Base-by-base conservation (phyloP, 1,284 basidiomycete species). In the Golubevia sp. region DNA sequence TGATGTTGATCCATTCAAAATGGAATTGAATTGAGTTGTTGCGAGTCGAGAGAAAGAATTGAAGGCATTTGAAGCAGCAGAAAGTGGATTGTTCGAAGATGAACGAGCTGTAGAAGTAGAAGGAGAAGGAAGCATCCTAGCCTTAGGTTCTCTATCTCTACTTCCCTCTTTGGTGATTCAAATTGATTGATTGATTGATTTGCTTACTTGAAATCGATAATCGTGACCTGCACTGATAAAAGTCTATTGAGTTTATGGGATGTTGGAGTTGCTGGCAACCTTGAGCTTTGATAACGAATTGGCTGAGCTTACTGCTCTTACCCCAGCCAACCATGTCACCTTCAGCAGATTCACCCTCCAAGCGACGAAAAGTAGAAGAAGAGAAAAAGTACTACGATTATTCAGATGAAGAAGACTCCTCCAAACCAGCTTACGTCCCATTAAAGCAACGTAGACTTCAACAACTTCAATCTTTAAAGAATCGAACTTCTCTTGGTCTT, bases 361-460 rank as follows among this genome's bases (percentile, higher is more conserved):
- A 64, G 54, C 62, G 62, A 20, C 25, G 51, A 27, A 34, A 52
- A 15, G 27, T 54, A 27, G 18, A 51, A 6, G 59, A 58, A 55
- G 64, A 38, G 54, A 55, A 75, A 59, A 70, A 66, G 56, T 78
- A 81, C 50, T 67, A 68, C 55, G 74, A 82, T 55, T 76, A 79
- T 48, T 73, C 81, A 18, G 56, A 64, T 49, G 63, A 55, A 38
- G 61, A 62, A 6, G 54, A 20, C 4, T 27, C 86, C 7, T 79
- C 85, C 49, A 94, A 93, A 79, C 89, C 91, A 64, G 92, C 91
- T 1, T 98, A 98, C 83, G 86, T 99, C 25, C 91, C 96, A 4
- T 89, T 97, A 49, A 89, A 92, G 49, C 90, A 97, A 83, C 88
- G 94, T 44, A 88, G 92, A 55, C 88, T 92, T 77, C 89, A 90